These are phyloP conservation scores for Warburgia ugandensis DNA, from an alignment of 164 flowering plant species.

Conservation along the genomic window DNA sequence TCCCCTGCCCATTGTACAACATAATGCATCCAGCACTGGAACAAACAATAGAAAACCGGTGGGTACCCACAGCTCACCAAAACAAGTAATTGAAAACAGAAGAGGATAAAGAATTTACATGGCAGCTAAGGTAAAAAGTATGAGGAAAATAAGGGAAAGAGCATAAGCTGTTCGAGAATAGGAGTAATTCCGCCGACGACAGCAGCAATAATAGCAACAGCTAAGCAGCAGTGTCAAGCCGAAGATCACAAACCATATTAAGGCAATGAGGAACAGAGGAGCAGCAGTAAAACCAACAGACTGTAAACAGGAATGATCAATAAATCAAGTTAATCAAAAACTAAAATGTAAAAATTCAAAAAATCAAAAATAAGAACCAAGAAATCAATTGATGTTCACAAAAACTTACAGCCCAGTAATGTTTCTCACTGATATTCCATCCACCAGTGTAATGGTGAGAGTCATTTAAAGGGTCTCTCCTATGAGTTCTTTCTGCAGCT, in stretches of 20 bases:
- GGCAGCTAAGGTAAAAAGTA: constrained; percentile 68
- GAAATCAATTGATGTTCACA: neutral
- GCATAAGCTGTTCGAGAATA: constrained; percentile 73
- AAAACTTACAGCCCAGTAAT: constrained; percentile 43
- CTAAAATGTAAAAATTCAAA: neutral
- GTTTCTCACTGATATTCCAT: constrained; percentile 38
- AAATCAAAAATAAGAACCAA: neutral
- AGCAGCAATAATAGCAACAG: constrained; percentile 62
- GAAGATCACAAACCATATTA: constrained; percentile 59
- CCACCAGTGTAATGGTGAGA: constrained; percentile 41
- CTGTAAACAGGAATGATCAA: constrained; percentile 57
- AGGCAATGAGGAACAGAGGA: constrained; percentile 63
- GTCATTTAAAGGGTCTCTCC: constrained; percentile 38
- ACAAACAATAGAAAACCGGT: neutral
- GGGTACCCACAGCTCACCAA: neutral
- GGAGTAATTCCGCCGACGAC: constrained; percentile 47
- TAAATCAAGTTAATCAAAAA: neutral
- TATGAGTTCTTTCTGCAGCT: constrained; percentile 33
- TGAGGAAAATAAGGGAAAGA: constrained; percentile 61
- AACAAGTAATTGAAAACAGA: neutral
- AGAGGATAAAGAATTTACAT: constrained; percentile 36
- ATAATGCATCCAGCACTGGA: constrained; percentile 69
- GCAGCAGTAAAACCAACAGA: constrained; percentile 77
- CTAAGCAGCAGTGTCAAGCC: constrained; percentile 44
- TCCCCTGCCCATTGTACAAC: constrained; percentile 72